Conservation (phyloP, 2,329 filamentous ascomycete genomes). For the Curvularia lunata region DNA sequence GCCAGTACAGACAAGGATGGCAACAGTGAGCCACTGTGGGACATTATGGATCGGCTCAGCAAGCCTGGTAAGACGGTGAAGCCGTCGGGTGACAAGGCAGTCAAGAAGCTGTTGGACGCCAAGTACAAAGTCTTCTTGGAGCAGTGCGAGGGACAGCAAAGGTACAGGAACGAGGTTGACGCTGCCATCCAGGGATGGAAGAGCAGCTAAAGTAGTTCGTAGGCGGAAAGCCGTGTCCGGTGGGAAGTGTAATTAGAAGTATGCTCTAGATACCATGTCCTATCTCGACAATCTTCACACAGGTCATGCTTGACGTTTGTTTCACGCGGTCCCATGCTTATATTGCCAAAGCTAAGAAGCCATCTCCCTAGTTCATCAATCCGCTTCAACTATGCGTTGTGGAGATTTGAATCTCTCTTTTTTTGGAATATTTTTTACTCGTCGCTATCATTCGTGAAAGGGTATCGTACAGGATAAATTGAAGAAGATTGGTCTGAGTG, state of each 20-base stretch:
- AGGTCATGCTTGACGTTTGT: background rate
- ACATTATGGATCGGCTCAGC: slow-evolving; percentile 97
- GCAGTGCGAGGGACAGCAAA: slow-evolving; percentile 84
- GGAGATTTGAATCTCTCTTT: background rate
- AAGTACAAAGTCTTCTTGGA: slow-evolving; percentile 98
- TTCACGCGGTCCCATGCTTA: slow-evolving; percentile 5
- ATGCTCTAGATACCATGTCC: slow-evolving; percentile 11
- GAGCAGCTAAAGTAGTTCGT: slow-evolving; percentile 4
- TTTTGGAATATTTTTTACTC: slow-evolving; percentile 5
- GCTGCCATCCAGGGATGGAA: slow-evolving; percentile 51
- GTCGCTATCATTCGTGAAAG: slow-evolving; percentile 22
- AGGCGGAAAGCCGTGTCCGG: background rate
- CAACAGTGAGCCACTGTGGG: slow-evolving; percentile 86
- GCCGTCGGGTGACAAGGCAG: slow-evolving; percentile 72
- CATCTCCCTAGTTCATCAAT: background rate
- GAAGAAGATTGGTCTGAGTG: slow-evolving; percentile 6
- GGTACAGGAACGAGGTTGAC: slow-evolving; percentile 81
- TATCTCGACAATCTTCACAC: slow-evolving; percentile 3
- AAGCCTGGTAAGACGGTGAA: slow-evolving; percentile 86
- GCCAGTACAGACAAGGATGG: slow-evolving; percentile 79
- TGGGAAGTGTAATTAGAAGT: slow-evolving; percentile 6
- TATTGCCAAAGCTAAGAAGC: slow-evolving; percentile 8
- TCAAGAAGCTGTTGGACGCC: slow-evolving; percentile 80
- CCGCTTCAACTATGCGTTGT: background rate
- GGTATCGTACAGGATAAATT: slow-evolving; percentile 35